Evolutionary conservation across 176 grass and related monocot genomes (phyloP).

Genomic region (Zizania latifolia): DNA sequence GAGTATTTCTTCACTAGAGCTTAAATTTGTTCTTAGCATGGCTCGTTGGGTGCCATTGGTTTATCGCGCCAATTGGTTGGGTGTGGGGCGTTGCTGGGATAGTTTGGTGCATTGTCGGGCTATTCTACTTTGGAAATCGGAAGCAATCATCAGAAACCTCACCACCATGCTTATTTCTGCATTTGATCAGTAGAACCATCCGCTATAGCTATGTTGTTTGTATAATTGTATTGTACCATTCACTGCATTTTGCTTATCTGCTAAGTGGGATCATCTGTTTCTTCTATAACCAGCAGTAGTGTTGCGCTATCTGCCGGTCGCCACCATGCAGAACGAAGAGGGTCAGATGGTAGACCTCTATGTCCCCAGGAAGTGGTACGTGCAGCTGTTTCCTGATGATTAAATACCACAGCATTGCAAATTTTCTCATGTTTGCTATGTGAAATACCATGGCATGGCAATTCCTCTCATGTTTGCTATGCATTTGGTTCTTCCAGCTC

Average conservation of each 20-base stretch:
- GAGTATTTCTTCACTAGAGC: not conserved
- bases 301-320: not conserved
- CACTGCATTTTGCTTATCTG: not conserved
- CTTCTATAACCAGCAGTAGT: not conserved
- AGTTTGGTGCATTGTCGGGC: not conserved
- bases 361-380: slow-evolving; percentile 42
- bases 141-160: not conserved
- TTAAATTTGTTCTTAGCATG: not conserved
- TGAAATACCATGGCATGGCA: not conserved
- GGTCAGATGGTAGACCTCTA: slow-evolving; percentile 64
- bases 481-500: slow-evolving; percentile 41
- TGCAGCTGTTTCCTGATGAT: not conserved
- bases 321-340: slow-evolving; percentile 67
- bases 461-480: not conserved
- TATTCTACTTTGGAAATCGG: not conserved
- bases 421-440: not conserved
- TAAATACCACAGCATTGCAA: not conserved
- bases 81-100: not conserved
- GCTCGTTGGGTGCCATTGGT: not conserved
- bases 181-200: not conserved
- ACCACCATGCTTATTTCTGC: not conserved
- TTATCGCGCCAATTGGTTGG: not conserved
- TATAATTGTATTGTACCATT: not conserved
- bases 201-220: not conserved
- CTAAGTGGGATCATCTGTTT: not conserved